Conservation (phyloP, 306 rosid species). For the Sphenostylis stenocarpa region DNA sequence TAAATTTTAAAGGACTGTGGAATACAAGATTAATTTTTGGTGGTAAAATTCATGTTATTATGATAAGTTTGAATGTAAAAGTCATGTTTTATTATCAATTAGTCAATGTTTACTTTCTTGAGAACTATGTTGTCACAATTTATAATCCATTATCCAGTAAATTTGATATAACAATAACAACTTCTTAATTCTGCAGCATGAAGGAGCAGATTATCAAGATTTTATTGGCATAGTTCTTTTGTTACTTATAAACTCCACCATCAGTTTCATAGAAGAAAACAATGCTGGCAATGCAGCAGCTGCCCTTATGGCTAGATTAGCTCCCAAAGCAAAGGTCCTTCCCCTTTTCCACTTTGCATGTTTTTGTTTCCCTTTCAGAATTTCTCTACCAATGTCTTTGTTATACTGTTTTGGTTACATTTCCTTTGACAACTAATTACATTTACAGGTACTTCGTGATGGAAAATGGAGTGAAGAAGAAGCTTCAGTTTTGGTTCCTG, state of each 20-base stretch:
- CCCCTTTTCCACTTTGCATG: slow-evolving; percentile 6
- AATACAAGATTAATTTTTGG: neutral
- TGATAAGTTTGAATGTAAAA: neutral
- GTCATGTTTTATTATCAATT: slow-evolving; percentile 5
- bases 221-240: slow-evolving; percentile 62
- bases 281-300: slow-evolving; percentile 88
- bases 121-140: neutral
- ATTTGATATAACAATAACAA: neutral
- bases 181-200: slow-evolving; percentile 36
- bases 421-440: neutral
- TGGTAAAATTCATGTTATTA: neutral
- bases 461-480: slow-evolving; percentile 85
- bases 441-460: slow-evolving; percentile 55
- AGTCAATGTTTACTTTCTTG: neutral
- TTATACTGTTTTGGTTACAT: neutral
- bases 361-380: neutral
- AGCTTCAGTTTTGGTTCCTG: slow-evolving; percentile 71
- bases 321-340: slow-evolving; percentile 68
- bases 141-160: neutral
- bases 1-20: neutral
- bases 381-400: neutral
- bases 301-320: slow-evolving; percentile 52
- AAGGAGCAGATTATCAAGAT: slow-evolving; percentile 58
- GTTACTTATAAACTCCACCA: slow-evolving; percentile 69
- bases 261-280: slow-evolving; percentile 79